Base-by-base conservation (phyloP, 495 filamentous ascomycete species). In the Penicillium fimorum region DNA sequence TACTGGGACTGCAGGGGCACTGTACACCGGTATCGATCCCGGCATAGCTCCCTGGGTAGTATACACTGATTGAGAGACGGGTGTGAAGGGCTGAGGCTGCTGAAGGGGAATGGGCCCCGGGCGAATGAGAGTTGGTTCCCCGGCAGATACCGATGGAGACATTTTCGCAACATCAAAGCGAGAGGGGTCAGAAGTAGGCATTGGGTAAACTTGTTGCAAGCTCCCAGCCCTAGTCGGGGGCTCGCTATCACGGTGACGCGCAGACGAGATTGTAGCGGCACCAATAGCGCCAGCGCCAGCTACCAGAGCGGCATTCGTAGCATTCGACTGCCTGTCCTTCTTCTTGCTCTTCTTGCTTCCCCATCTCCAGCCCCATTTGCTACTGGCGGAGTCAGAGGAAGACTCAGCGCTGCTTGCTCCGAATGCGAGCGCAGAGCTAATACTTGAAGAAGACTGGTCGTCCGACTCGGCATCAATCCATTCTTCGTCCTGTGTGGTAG, bases 401-500 rank as follows among this genome's bases (percentile, higher is more conserved):
- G 83, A 84, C 33, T 80, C 81, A 45, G 60, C 62, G 55, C 79
- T 80, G 53, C 75, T 73, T 54, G 68, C 64, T 65, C 85, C 74
- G 64, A 79, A 88, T 3, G 83, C 83, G 43, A 88, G 75, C 8
- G 66, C 79, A 24, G 83, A 85, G 52, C 72, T 72, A n/a, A 69
- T 70, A 64, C 76, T 79, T 5, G 76, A 75, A 12, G 82, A 79
- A 29, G 65, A 66, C 24, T 70, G 66, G 30, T 76, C 78, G 29
- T 79, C 79, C 1, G 82, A 82, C 24, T 75, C 73, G 9, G 81
- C 77, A 63, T 84, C 82, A 47, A 86, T 79, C 85, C 84, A 87
- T n/a, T 71, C 79, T 29, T 83, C 80, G 18, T 69, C 66, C 13
- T 76, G 72, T 3, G 55, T 65, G 27, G 61, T 69, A 25, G 73